These are phyloP conservation scores for Coemansia sp. DNA, from an alignment of 192 early-diverging fungal genomes.

Conservation along the genomic window DNA sequence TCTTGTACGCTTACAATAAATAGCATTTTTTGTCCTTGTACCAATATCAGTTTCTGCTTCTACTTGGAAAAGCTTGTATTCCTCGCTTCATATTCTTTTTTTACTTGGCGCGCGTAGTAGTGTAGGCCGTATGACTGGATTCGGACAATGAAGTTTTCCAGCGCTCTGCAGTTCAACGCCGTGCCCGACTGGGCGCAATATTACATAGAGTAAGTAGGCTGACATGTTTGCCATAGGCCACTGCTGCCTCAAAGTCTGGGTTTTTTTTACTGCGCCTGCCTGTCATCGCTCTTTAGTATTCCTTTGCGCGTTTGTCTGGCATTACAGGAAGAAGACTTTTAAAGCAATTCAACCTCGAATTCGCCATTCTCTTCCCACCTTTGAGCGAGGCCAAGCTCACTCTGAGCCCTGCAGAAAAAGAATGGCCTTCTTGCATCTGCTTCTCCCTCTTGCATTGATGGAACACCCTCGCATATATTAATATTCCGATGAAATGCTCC, in stretches of 20 bases:
- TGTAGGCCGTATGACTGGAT: conserved; percentile 11
- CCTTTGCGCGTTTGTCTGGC: background rate
- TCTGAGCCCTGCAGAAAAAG: too few species aligned
- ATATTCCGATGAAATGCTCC: background rate
- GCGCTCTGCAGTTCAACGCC: conserved; percentile 87
- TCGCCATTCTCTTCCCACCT: too few species aligned
- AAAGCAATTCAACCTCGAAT: too few species aligned
- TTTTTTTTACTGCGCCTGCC: background rate
- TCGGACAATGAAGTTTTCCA: conserved; percentile 84
- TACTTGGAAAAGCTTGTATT: background rate
- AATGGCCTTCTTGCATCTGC: background rate
- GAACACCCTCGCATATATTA: too few species aligned
- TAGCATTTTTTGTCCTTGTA: background rate
- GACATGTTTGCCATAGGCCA: background rate
- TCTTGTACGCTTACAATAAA: background rate
- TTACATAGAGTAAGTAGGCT: conserved; percentile 63
- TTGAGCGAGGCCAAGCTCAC: too few species aligned
- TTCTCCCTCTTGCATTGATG: too few species aligned
- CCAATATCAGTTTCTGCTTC: too few species aligned
- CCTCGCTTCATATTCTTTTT: background rate
- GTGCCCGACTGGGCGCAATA: conserved; percentile 82
- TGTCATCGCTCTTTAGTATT: background rate
- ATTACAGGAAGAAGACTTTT: too few species aligned
- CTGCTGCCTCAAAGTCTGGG: background rate
- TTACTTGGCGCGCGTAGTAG: background rate